Evolutionary conservation across 129 eudicot species (phyloP), one percentile per base, ranked within the genome.

Genomic region (Arctium lappa): DNA sequence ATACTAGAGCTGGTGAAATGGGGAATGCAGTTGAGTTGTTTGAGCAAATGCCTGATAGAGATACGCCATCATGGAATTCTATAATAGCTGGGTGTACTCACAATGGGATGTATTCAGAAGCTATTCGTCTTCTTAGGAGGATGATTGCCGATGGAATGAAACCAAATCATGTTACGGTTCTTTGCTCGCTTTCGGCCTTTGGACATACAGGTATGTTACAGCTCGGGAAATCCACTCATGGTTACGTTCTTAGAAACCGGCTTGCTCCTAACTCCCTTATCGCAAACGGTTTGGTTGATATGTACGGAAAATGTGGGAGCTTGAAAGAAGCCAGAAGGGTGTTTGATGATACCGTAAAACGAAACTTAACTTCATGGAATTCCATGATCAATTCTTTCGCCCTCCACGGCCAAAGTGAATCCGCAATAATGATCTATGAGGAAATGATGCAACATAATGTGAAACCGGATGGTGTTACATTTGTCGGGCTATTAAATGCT

Each of bases 251-350:
- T 83, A 84, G 95, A 46, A 82, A 83, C 72, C 18, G 73, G 40
- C 81, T 91, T 75, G 86, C 86, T 71, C 81, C 83, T 3, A 88
- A 88, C 80, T 81, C 87, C 38, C 89, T 72, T 69, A 71, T 91
- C 4, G 77, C 80, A 3, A 93, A 91, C 65, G 92, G 92, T 18
- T 74, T 91, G 81, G 89, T 93, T 33, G 95, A 93, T 73, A 93
- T 93, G 97, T 91, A 93, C 80, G 97, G 97, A 33, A 93, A 91
- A 85, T 93, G 97, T 68, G 97, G 97, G 74, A 93, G 95, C 87
- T 87, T 89, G 82, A 72, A 79, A 82, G 88, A 88, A 82, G 91
- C 95, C 12, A 79, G 89, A 74, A 65, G 33, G 60, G 88, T 88
- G 69, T 93, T 93, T 60, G 91, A 89, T 53, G 85, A 44, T 65